Percentiles rank a stretch among this genome's conserved stretches.
phyloP scores from a whole-genome alignment of 2,329 filamentous ascomycete species.

The Diaporthe sp. region DNA sequence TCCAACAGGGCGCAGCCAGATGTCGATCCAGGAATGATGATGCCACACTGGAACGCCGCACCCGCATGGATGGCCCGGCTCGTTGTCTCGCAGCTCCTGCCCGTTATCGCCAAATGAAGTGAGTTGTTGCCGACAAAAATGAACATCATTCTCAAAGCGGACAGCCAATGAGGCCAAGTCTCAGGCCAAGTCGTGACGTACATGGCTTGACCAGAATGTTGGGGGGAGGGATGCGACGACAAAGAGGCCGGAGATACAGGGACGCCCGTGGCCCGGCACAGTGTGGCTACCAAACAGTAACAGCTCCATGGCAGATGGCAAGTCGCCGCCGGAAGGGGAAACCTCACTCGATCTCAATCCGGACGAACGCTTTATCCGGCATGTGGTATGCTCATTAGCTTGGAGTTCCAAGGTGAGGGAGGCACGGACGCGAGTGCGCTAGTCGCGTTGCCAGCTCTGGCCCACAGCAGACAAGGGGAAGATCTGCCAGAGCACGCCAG shows the following conservation, averaged over 20 bases:
- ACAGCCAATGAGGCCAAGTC: constrained; percentile 38
- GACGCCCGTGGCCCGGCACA: constrained; percentile 12
- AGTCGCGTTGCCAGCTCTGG: constrained; percentile 3
- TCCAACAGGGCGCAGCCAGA: constrained; percentile 23
- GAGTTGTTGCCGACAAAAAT: constrained; percentile 18
- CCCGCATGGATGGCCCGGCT: constrained; percentile 36
- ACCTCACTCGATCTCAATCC: constrained; percentile 30
- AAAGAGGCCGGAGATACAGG: constrained; percentile 20
- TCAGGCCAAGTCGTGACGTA: constrained; percentile 40
- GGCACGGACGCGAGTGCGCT: constrained; percentile 31
- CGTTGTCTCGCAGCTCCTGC: constrained; percentile 11
- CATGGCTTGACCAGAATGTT: constrained; percentile 35
- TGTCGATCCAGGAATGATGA: constrained; percentile 33
- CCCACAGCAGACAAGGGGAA: neutral
- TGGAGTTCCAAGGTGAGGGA: constrained; percentile 13
- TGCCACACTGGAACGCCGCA: constrained; percentile 31
- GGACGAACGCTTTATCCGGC: constrained; percentile 40
- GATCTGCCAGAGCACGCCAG: constrained; percentile 5
- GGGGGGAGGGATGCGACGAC: constrained; percentile 31
- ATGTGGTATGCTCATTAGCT: constrained; percentile 27
- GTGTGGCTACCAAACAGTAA: constrained; percentile 22
- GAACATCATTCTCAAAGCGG: constrained; percentile 21
- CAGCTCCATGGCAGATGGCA: constrained; percentile 2
- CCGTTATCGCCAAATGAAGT: constrained; percentile 23
- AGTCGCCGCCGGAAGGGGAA: constrained; percentile 17